phyloP scores from a whole-genome alignment of 2,329 filamentous ascomycete genomes.

The Phyllosticta paracitricarpa region DNA sequence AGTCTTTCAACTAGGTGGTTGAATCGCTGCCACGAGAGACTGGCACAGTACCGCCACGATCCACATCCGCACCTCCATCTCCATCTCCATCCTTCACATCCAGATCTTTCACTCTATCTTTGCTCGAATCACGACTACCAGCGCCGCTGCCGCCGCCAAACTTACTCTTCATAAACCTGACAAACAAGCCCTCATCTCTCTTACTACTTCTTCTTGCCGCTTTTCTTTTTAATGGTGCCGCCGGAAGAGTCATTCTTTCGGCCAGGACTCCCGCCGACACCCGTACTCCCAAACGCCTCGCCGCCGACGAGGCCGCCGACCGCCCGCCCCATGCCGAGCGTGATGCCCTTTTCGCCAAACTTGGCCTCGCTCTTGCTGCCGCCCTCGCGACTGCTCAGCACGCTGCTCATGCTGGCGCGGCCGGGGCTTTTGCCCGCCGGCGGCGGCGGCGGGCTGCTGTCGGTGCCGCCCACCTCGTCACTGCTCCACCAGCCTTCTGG shows the following conservation, averaged over 20 bases:
- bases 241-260: conserved; percentile 11
- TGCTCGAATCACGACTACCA: background rate
- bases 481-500: conserved; percentile 32
- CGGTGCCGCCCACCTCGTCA: conserved; percentile 24
- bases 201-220: conserved; percentile 2
- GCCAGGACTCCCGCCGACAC: conserved; percentile 13
- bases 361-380: conserved; percentile 17
- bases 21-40: no score
- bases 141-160: background rate
- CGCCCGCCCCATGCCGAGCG: conserved; percentile 22
- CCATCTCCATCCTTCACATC: background rate
- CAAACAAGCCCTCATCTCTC: background rate
- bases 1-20: no score
- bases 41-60: no score
- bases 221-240: conserved; percentile 11
- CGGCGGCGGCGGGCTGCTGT: conserved; percentile 13
- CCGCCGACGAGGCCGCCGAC: conserved; percentile 22
- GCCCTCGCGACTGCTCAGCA: conserved; percentile 12
- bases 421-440: conserved; percentile 11
- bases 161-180: background rate
- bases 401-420: conserved; percentile 12
- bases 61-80: background rate
- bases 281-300: conserved; percentile 1
- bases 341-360: conserved; percentile 25
- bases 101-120: background rate